Evolutionary conservation across 2,329 filamentous ascomycete species (phyloP).

Genomic region (Emericellopsis cladophorae): DNA sequence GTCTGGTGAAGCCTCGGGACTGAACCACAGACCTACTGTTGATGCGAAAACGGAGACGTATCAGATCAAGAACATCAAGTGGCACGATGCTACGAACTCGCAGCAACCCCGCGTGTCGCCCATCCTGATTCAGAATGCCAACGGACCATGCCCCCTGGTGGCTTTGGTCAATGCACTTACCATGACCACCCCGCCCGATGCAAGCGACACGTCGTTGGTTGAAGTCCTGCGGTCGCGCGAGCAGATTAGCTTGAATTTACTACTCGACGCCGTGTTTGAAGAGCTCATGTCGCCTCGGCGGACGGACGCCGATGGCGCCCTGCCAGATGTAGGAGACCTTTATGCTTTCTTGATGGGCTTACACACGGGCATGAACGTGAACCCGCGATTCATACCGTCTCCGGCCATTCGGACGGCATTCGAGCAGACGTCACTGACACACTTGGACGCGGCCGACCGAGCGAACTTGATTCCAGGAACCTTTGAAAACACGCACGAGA

Average conservation of each 20-base stretch:
- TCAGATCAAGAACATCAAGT: constrained; percentile 81
- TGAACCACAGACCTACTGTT: constrained; percentile 19
- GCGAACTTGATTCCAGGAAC: constrained; percentile 47
- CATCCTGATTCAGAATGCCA: constrained; percentile 83
- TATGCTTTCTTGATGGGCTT: constrained; percentile 79
- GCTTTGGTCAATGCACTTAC: constrained; percentile 88
- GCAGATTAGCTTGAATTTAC: constrained; percentile 72
- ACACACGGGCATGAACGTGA: constrained; percentile 97
- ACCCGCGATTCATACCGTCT: constrained; percentile 68
- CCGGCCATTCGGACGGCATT: constrained; percentile 30
- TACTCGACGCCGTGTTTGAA: constrained; percentile 85
- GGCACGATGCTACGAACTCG: constrained; percentile 53
- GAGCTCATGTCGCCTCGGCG: constrained; percentile 74
- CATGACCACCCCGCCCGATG: constrained; percentile 59
- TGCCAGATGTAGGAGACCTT: constrained; percentile 81
- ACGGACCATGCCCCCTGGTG: constrained; percentile 86
- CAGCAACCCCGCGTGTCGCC: constrained; percentile 65
- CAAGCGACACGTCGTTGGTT: constrained; percentile 55
- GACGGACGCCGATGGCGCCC: constrained; percentile 44
- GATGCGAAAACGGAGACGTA: constrained; percentile 63
- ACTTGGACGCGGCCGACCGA: constrained; percentile 37
- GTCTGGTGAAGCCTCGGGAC: constrained; percentile 11
- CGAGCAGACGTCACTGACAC: constrained; percentile 37
- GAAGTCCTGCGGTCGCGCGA: constrained; percentile 70
- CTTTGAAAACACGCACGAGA: constrained; percentile 79